Evolutionary conservation across 441 rosid genomes (phyloP).

Genomic region (Eutrema salsugineum): DNA sequence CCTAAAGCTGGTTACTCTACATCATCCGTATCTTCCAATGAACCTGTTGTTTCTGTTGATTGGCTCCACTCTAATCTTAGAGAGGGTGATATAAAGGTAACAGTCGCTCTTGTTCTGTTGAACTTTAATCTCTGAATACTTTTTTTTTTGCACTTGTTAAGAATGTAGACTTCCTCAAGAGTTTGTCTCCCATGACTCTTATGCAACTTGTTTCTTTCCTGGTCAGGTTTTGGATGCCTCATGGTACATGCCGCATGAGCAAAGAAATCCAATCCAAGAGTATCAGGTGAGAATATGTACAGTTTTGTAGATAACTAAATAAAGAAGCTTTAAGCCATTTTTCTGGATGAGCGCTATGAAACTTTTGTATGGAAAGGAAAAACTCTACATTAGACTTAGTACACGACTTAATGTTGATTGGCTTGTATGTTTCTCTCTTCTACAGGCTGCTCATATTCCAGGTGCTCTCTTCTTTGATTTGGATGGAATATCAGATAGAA

Average conservation of each 20-base stretch:
- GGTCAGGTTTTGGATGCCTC: conserved; percentile 91
- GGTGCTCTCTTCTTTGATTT: conserved; percentile 90
- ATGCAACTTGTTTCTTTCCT: neutral
- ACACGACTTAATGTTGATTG: conserved; percentile 1
- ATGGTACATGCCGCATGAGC: conserved; percentile 98
- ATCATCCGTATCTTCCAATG: conserved; percentile 43
- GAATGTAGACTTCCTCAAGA: neutral
- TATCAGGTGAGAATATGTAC: conserved; percentile 55
- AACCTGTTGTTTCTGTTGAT: conserved; percentile 84
- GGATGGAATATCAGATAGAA: conserved; percentile 79
- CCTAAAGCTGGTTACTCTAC: conserved; percentile 42
- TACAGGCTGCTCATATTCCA: conserved; percentile 95
- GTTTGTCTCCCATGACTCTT: neutral
- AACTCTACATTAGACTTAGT: neutral
- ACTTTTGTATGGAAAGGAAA: neutral
- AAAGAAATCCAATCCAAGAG: conserved; percentile 91
- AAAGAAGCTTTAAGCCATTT: conserved; percentile 1
- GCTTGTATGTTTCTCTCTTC: conserved; percentile 4
- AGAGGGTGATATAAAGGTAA: conserved; percentile 74
- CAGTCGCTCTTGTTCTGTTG: neutral
- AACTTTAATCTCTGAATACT: neutral
- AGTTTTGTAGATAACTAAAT: conserved; percentile 4
- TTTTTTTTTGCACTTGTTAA: neutral
- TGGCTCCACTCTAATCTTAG: conserved; percentile 86
- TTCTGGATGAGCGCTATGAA: neutral